phyloP scores from a whole-genome alignment of 2,329 filamentous ascomycete species.

The Hypoxylon sp. region DNA sequence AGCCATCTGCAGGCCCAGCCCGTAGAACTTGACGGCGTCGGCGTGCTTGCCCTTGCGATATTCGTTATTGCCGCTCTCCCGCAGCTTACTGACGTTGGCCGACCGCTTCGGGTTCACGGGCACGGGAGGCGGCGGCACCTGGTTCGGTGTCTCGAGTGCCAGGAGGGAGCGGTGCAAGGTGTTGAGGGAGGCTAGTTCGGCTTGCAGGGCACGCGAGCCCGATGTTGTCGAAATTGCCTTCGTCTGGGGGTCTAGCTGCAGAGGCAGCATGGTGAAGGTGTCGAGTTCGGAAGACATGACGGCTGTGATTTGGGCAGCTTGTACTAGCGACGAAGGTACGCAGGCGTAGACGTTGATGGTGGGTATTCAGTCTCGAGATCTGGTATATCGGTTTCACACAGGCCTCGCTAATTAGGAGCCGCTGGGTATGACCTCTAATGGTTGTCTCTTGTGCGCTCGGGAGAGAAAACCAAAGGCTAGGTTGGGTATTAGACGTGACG shows the following conservation, averaged over 20 bases:
- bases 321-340: neutral
- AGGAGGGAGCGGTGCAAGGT: conserved; percentile 78
- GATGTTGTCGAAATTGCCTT: conserved; percentile 72
- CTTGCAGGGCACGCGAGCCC: conserved; percentile 55
- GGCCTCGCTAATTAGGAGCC: too few species aligned
- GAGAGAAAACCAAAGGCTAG: too few species aligned
- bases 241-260: conserved; percentile 81
- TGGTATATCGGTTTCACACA: too few species aligned
- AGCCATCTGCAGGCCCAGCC: conserved; percentile 90
- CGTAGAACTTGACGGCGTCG: conserved; percentile 83
- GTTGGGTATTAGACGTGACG: neutral
- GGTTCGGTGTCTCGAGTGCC: conserved; percentile 66
- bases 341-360: neutral
- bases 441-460: too few species aligned
- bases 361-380: neutral
- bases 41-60: conserved; percentile 79
- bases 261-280: conserved; percentile 79
- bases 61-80: conserved; percentile 83
- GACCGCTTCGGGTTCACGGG: conserved; percentile 93
- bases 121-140: conserved; percentile 82
- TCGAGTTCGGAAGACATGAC: conserved; percentile 42
- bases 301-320: neutral
- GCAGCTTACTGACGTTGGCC: conserved; percentile 87
- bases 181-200: conserved; percentile 79
- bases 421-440: too few species aligned